Base-by-base conservation (phyloP, 2,329 filamentous ascomycete genomes). In the Fusarium pseudocircinatum region DNA sequence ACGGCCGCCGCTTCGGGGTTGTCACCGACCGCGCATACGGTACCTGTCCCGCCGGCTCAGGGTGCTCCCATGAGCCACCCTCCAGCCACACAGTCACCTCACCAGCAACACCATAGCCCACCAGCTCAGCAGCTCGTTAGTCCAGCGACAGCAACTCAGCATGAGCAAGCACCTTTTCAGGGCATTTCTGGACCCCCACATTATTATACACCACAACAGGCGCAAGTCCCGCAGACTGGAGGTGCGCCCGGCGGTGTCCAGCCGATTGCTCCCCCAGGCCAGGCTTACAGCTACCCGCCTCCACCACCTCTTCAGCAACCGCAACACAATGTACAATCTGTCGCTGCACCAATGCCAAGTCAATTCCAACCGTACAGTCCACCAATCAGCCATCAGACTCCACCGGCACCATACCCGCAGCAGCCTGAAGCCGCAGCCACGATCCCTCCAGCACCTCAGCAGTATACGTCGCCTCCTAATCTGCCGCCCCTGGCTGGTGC, bases 341-440 rank as follows among this genome's bases (percentile, higher is more conserved):
- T 24, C 1, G 13, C 46, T 24, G 7, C 30, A 2, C n/a, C 34
- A 6, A 22, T n/a, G 10, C 24, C 46, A 49, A 14, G 2, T 14
- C 37, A 62, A 10, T 36, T 10, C 13, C 70, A 73, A 10, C 12
- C 32, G 3, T 47, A 62, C 16, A 67, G 18, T 14, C 15, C 42
- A 7, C 24, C 44, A 2, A 11, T 34, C 13, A n/a, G 36, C 13
- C 56, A 67, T 2, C 50, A 46, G 7, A 9, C 24, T 6, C 32
- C 26, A 10, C 34, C 28, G 7, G 12, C 16, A 13, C 39, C 37
- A 18, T 44, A 53, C 4, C 11, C 15, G 15, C 70, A 67, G 14
- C 42, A 26, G 2, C 3, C 36, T 11, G 12, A 37, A 13, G 39
- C 40, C 2, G 2, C 42, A 6, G 30, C 30, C 6, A 14, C n/a